phyloP scores from a whole-genome alignment of 768 basidiomycete genomes.

The Rhizopogon salebrosus region DNA sequence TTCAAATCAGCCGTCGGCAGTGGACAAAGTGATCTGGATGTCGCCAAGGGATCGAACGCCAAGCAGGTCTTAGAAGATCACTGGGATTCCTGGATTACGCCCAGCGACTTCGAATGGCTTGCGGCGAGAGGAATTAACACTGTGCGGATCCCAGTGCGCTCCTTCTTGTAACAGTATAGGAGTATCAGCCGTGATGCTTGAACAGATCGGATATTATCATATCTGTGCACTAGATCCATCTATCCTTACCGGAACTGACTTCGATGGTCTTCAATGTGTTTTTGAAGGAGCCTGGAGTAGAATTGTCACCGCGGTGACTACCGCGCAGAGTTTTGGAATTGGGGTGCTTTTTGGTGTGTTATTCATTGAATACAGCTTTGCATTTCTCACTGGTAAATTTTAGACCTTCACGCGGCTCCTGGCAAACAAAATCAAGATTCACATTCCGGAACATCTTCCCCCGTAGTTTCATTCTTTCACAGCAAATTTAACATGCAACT shows the following conservation, averaged over 20 bases:
- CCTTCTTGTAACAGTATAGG: slow-evolving; percentile 30
- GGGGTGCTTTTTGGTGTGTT: slow-evolving; percentile 66
- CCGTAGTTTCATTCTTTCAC: slow-evolving; percentile 44
- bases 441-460: slow-evolving; percentile 57
- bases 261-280: slow-evolving; percentile 41
- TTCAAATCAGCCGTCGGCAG: slow-evolving; percentile 49
- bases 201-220: slow-evolving; percentile 72
- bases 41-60: slow-evolving; percentile 49
- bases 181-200: background rate
- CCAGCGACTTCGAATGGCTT: slow-evolving; percentile 52
- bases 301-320: slow-evolving; percentile 54
- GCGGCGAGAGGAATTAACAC: slow-evolving; percentile 49
- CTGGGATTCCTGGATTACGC: slow-evolving; percentile 52
- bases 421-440: slow-evolving; percentile 71
- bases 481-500: slow-evolving; percentile 38
- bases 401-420: slow-evolving; percentile 72
- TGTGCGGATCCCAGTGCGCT: slow-evolving; percentile 58
- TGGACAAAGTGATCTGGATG: slow-evolving; percentile 64
- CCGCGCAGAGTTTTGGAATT: slow-evolving; percentile 51
- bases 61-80: slow-evolving; percentile 39
- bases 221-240: slow-evolving; percentile 53
- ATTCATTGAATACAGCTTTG: background rate
- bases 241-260: slow-evolving; percentile 63
- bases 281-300: slow-evolving; percentile 66
- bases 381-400: slow-evolving; percentile 14